phyloP scores from a whole-genome alignment of 2,329 filamentous ascomycete genomes.

The Lecanicillium sp. region DNA sequence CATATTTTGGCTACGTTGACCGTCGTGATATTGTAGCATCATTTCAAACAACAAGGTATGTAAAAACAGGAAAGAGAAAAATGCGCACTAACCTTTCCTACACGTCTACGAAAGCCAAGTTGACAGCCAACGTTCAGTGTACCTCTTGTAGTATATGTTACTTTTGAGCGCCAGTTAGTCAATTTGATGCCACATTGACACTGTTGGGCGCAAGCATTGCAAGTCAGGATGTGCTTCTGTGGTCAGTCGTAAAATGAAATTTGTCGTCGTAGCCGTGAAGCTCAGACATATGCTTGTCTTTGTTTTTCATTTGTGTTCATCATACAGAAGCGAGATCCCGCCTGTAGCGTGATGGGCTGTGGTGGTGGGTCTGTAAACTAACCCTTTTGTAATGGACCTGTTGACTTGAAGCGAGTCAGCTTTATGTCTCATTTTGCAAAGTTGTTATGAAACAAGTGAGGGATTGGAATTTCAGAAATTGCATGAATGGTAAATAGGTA shows the following conservation, averaged over 20 bases:
- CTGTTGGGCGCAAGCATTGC: not conserved
- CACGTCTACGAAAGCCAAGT: not conserved
- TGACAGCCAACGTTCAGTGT: too few species aligned
- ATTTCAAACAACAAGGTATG: constrained; percentile 18
- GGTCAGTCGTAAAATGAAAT: constrained; percentile 19
- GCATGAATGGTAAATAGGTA: constrained; percentile 67
- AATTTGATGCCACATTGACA: too few species aligned
- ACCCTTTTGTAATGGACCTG: constrained; percentile 7
- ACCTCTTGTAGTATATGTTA: too few species aligned
- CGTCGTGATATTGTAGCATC: constrained; percentile 38
- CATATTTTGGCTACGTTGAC: constrained; percentile 39
- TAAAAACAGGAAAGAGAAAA: not conserved
- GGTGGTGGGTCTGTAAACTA: constrained; percentile 9
- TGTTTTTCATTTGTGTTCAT: constrained; percentile 75
- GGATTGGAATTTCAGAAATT: constrained; percentile 32
- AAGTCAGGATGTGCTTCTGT: constrained; percentile 1
- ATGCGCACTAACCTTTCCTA: constrained; percentile 20
- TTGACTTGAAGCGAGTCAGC: constrained; percentile 15
- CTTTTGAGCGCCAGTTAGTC: not conserved
- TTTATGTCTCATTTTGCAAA: constrained; percentile 14
- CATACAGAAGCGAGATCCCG: constrained; percentile 47
- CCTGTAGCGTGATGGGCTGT: too few species aligned
- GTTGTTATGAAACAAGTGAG: constrained; percentile 6
- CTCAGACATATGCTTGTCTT: constrained; percentile 99
- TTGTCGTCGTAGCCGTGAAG: constrained; percentile 38